Percentiles rank a stretch among this genome's conserved stretches.
These are phyloP conservation scores for Eimeria praecox DNA, from an alignment of 169 alveolate species.

Conservation along the genomic window DNA sequence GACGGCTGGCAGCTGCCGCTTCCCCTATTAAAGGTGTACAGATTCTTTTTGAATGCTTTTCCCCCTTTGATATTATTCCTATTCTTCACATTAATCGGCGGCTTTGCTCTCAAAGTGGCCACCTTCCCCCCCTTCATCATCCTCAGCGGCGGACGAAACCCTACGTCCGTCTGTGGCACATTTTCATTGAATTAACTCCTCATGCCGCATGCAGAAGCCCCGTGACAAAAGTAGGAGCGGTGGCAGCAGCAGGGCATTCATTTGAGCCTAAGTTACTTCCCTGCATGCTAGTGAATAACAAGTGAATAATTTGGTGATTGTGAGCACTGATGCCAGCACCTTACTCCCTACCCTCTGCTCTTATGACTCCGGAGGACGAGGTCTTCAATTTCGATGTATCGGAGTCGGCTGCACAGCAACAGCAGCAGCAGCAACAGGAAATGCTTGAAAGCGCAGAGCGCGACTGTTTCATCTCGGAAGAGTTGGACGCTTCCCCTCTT, in stretches of 20 bases:
- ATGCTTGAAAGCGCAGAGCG: neutral
- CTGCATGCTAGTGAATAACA: neutral
- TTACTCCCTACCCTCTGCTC: neutral
- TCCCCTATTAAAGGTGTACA: neutral
- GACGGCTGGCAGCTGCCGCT: slow-evolving; percentile 17
- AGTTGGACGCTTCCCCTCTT: neutral
- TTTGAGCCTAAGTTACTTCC: neutral
- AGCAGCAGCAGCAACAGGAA: slow-evolving; percentile 5
- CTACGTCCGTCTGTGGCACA: neutral
- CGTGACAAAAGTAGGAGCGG: neutral
- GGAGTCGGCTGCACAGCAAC: neutral
- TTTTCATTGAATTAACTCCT: neutral
- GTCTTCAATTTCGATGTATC: neutral
- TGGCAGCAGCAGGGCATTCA: neutral
- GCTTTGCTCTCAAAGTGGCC: neutral
- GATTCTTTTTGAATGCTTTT: neutral
- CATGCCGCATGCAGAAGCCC: slow-evolving; percentile 1
- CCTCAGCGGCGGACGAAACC: neutral
- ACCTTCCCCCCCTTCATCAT: neutral
- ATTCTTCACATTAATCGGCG: neutral
- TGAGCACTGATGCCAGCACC: neutral
- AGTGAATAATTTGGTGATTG: neutral
- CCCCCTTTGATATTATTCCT: neutral
- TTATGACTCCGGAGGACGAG: slow-evolving; percentile 14
- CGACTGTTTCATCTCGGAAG: neutral